Base-by-base conservation (phyloP, 768 basidiomycete genomes). In the Rhodotorula taiwanensis region DNA sequence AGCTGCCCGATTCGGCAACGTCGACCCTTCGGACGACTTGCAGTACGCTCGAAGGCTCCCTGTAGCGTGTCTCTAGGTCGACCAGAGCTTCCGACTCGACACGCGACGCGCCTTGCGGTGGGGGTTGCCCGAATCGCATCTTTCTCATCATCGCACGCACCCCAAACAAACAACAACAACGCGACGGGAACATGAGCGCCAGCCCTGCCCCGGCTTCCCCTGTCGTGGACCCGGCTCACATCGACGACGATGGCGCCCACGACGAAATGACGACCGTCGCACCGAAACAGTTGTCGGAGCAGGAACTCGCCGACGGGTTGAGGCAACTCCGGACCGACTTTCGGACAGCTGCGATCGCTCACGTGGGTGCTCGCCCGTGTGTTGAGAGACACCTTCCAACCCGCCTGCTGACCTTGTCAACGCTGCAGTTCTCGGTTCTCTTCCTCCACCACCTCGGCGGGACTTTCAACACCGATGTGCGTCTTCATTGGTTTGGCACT, bases 381-480 rank as follows among this genome's bases (percentile, higher is more conserved):
- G n/a, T n/a, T n/a, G n/a, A n/a, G n/a, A n/a, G n/a, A n/a, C n/a
- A n/a, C n/a, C n/a, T n/a, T n/a, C n/a, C n/a, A n/a, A n/a, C n/a
- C n/a, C n/a, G n/a, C n/a, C n/a, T n/a, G n/a, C n/a, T n/a, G n/a
- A n/a, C n/a, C n/a, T n/a, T n/a, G n/a, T 49, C 20, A 27, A 20
- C 27, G 25, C 18, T 11, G 10, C 67, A 69, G 23, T 69, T 60
- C 43, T 56, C 55, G n/a, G 36, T 49, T 28, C 54, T 70, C n/a
- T 70, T 66, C 50, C 41, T 50, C 18, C 60, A 56, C 28, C 64
- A 66, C 42, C 36, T 55, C 23, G 58, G 55, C 25, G 45, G 58
- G 21, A 42, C 49, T 8, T 65, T 66, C 43, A 18, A 62, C 23
- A 61, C 62, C 13, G 50, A 66, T 23, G 68, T 69, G 31, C 4